Evolutionary conservation across 345 rosid genomes (phyloP).

Genomic region (Bretschneidera sinensis): DNA sequence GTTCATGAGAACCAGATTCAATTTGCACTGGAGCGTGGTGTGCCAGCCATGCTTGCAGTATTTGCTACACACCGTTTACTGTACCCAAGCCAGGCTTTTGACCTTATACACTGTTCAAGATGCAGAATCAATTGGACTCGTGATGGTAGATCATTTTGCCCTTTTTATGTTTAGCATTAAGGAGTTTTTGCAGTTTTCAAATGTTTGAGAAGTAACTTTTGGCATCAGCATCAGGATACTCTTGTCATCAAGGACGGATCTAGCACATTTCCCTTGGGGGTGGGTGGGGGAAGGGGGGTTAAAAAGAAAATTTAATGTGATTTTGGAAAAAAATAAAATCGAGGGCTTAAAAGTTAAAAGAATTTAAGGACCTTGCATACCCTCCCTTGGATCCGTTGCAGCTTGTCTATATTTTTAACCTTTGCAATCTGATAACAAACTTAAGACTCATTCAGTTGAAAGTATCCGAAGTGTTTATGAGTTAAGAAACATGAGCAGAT

Average conservation of each 20-base stretch:
- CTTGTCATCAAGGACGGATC: too few species aligned
- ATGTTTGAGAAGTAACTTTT: slow-evolving; percentile 7
- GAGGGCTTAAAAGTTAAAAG: too few species aligned
- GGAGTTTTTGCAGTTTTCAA: neutral
- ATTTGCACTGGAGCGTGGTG: slow-evolving; percentile 69
- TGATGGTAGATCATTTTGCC: slow-evolving; percentile 32
- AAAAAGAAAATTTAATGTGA: too few species aligned
- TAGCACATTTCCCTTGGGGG: too few species aligned
- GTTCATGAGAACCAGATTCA: slow-evolving; percentile 54
- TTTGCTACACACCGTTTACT: slow-evolving; percentile 43
- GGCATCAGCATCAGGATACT: slow-evolving; percentile 8
- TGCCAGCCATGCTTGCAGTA: slow-evolving; percentile 58
- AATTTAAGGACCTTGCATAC: too few species aligned
- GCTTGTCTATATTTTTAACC: neutral
- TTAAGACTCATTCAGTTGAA: neutral
- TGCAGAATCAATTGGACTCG: slow-evolving; percentile 60
- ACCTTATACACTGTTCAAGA: slow-evolving; percentile 59
- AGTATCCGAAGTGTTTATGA: neutral
- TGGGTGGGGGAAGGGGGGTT: too few species aligned
- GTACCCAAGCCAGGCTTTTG: slow-evolving; percentile 73
- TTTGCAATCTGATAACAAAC: neutral
- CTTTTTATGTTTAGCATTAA: neutral
- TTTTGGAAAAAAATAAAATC: too few species aligned
- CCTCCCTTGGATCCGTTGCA: too few species aligned
- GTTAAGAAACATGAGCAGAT: too few species aligned